phyloP scores from a whole-genome alignment of 257 asterid genomes.

The Solanum appendiculatum region DNA sequence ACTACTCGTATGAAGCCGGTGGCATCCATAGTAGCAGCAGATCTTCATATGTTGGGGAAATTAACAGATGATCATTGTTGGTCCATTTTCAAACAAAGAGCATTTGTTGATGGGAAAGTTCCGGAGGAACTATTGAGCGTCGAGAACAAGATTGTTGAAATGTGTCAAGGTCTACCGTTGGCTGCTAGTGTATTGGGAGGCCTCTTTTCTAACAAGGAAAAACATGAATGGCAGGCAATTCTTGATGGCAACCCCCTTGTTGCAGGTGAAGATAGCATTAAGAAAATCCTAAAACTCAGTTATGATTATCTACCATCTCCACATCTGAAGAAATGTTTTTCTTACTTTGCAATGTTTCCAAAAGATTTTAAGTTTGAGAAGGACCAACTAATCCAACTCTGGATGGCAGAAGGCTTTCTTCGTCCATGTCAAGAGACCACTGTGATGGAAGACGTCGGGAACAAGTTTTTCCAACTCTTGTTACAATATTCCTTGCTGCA shows the following conservation, averaged over 20 bases:
- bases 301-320: conserved; percentile 8
- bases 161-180: conserved; percentile 13
- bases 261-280: background rate
- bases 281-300: conserved; percentile 11
- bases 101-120: background rate
- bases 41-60: background rate
- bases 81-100: conserved; percentile 4
- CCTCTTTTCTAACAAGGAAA: background rate
- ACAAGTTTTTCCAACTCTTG: background rate
- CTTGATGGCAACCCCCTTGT: background rate
- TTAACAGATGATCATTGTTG: background rate
- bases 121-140: background rate
- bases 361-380: conserved; percentile 7
- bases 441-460: conserved; percentile 14
- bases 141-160: background rate
- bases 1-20: conserved; percentile 5
- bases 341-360: conserved; percentile 12
- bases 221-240: conserved; percentile 4
- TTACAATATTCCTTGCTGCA: conserved; percentile 9
- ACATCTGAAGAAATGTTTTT: conserved; percentile 9
- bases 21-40: background rate
- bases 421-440: background rate
- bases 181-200: conserved; percentile 3
- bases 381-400: conserved; percentile 9
- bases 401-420: conserved; percentile 23